Percentiles rank a stretch among this genome's conserved stretches.
Conservation (phyloP, 306 rosid species). For the Delonix regia region DNA sequence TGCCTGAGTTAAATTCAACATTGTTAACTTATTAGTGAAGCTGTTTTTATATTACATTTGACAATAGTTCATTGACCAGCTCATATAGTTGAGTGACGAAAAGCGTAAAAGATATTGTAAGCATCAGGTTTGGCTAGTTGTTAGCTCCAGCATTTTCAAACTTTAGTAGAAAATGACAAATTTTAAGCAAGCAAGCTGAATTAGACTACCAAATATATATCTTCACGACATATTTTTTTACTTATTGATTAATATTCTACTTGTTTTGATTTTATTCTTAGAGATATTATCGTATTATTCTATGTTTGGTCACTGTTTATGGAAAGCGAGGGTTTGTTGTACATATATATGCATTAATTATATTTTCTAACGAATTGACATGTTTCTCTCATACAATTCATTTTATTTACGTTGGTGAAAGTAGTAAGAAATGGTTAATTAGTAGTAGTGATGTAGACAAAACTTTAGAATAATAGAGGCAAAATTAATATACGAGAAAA, state of each 20-base stretch:
- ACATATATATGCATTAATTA: not conserved
- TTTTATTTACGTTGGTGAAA: not conserved
- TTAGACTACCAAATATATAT: conserved; percentile 24
- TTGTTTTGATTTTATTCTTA: conserved; percentile 25
- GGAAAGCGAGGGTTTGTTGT: not conserved
- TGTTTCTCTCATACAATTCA: not conserved
- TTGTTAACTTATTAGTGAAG: conserved; percentile 2
- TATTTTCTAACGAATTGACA: not conserved
- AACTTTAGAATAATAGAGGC: no score
- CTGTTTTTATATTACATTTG: conserved; percentile 20
- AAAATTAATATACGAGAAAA: no score
- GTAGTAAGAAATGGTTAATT: not conserved
- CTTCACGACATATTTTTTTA: conserved; percentile 7
- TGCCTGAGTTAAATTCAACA: conserved; percentile 23
- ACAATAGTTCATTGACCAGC: conserved; percentile 27
- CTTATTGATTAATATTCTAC: conserved; percentile 6
- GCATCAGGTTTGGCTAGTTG: conserved; percentile 16
- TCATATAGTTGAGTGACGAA: conserved; percentile 6
- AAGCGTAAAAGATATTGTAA: not conserved
- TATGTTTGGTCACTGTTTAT: not conserved
- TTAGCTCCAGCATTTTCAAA: conserved; percentile 7
- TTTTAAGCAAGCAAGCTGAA: conserved; percentile 10
- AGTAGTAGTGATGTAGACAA: no score
- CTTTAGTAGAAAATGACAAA: conserved; percentile 30
- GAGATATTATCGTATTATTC: not conserved